A percentile compares a stretch with the other conserved stretches of the same genome.
Evolutionary conservation across 2,329 filamentous ascomycete genomes (phyloP).

Genomic region (Diaporthe velutina): DNA sequence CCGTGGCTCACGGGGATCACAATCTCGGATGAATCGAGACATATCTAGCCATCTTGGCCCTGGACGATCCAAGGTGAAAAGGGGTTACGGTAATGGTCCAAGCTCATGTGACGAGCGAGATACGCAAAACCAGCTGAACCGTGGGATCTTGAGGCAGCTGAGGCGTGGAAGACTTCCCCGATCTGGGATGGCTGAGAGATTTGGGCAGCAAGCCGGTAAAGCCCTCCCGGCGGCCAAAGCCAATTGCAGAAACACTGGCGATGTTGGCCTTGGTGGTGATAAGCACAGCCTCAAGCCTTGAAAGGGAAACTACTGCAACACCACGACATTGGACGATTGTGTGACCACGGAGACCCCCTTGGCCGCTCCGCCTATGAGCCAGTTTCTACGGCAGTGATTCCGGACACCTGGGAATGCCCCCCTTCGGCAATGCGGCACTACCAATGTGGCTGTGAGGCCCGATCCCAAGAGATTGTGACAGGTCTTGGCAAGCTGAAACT

Average conservation of each 20-base stretch:
- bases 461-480: conserved; percentile 25
- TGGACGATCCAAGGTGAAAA: background rate
- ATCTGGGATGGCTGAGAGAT: background rate
- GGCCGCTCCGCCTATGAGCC: conserved; percentile 18
- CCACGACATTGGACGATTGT: conserved; percentile 1
- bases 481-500: conserved; percentile 29
- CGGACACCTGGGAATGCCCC: background rate
- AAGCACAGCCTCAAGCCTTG: conserved; percentile 14
- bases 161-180: conserved; percentile 13
- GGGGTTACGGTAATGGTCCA: conserved; percentile 19
- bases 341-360: conserved; percentile 26
- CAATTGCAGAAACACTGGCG: conserved; percentile 21
- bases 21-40: conserved; percentile 27
- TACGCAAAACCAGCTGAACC: background rate
- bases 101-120: conserved; percentile 8
- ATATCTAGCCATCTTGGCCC: background rate
- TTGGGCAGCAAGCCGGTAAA: conserved; percentile 6
- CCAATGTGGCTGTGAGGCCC: background rate
- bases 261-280: conserved; percentile 9
- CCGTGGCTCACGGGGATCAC: background rate
- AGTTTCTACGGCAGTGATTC: conserved; percentile 14
- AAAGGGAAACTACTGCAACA: conserved; percentile 16
- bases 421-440: conserved; percentile 7
- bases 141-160: background rate
- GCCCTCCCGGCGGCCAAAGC: background rate